A percentile compares a stretch with the other conserved stretches of the same genome.
Conservation (phyloP, 306 rosid genomes). For the Malus fusca region DNA sequence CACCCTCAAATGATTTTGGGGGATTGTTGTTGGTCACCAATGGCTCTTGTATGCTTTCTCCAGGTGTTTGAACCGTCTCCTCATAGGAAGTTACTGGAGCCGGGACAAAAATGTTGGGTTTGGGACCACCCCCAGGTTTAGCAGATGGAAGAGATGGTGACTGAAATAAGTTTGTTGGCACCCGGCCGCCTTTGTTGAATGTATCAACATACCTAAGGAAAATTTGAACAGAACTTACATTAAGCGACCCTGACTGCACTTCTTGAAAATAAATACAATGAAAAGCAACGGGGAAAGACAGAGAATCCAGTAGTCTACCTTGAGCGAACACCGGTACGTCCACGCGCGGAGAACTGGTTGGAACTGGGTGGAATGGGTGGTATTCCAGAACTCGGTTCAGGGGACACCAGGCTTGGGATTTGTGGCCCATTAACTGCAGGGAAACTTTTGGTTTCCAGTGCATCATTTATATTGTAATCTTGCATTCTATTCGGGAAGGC, state of each 20-base stretch:
- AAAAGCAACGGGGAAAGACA: neutral
- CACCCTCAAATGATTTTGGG: conserved; percentile 15
- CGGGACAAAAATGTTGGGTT: conserved; percentile 66
- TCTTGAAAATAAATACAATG: neutral
- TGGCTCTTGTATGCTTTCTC: conserved; percentile 40
- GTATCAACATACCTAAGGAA: conserved; percentile 71
- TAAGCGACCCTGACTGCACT: neutral
- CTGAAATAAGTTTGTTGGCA: conserved; percentile 45
- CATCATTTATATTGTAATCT: conserved; percentile 34
- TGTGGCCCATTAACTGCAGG: conserved; percentile 13
- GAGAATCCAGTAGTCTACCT: conserved; percentile 29
- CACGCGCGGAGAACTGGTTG: conserved; percentile 61
- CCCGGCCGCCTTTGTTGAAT: conserved; percentile 56
- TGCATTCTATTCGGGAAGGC: conserved; percentile 47
- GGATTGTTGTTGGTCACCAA: neutral
- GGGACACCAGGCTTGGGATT: conserved; percentile 22
- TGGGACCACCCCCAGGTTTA: conserved; percentile 42
- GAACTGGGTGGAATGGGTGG: conserved; percentile 54
- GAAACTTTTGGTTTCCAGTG: conserved; percentile 8
- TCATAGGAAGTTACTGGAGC: conserved; percentile 36
- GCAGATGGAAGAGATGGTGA: conserved; percentile 53
- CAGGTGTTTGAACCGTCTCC: conserved; percentile 24
- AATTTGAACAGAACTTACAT: neutral
- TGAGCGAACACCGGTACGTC: conserved; percentile 50
- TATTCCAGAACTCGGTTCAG: conserved; percentile 42